Base-by-base conservation (phyloP, 2,329 filamentous ascomycete genomes). In the Verticillium tricorpus region DNA sequence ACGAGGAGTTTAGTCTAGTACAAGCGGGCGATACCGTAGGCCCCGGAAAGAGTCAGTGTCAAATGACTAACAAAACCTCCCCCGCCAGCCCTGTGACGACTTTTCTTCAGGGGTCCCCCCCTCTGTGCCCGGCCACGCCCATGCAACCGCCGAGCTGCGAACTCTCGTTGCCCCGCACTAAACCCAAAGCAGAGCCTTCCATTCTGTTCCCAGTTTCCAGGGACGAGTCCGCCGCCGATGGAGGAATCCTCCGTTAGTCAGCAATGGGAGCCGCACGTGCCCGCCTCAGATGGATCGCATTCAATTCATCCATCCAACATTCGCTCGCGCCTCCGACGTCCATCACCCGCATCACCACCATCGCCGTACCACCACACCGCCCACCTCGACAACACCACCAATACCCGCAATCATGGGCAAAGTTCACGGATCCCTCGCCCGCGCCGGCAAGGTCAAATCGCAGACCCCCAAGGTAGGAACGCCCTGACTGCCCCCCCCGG, bases 401-500 rank as follows among this genome's bases (percentile, higher is more conserved):
- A 28, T 5, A 28, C 28, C 70, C 75, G 70, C 71, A 72, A 90
- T 79, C 81, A 93, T 94, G 91, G 91, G 91, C 85, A 94, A 94
- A 85, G 91, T 93, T 81, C 91, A 94, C 89, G 91, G 91, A 80
- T 95, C 91, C 78, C 89, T 94, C 82, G 91, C 91, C 80, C 91
- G 91, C 92, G 91, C 91, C 84, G 92, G 92, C 85, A 96, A 96
- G 87, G 93, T 96, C 88, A 96, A 96, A 90, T 94, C 91, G 83
- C 91, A 94, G 82, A 93, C 90, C 73, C 91, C 91, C 76, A 93
- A 94, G 88, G 90, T 93, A 1, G 19, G 45, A 50, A 86, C 80
- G 85, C 80, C 64, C 69, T 66, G 67, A 28, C 66, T 65, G 60
- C 61, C 54, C 69, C 22, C 15, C 54, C 69, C 22, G 7, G 55